A percentile compares a stretch with the other conserved stretches of the same genome.
Conservation (phyloP, 31 red algal genomes). For the Asparagopsis taxiformis region DNA sequence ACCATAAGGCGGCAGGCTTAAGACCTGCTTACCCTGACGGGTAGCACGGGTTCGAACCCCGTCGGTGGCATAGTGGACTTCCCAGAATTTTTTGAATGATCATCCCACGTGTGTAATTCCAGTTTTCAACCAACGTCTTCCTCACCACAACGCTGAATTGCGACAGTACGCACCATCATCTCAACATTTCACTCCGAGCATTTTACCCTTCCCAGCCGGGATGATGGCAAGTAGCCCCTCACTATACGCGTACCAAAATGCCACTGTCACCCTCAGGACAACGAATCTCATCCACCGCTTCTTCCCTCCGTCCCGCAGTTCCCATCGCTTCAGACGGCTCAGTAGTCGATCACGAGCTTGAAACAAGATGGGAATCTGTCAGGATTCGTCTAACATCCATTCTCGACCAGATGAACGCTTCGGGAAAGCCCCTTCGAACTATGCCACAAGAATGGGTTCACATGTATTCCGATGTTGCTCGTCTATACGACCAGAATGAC, state of each 20-base stretch:
- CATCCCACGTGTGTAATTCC: no score
- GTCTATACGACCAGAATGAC: constrained; percentile 41
- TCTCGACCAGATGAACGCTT: not conserved
- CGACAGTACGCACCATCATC: no score
- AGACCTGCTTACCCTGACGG: constrained; percentile 74
- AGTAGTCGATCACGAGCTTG: constrained; percentile 10
- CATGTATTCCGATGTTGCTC: constrained; percentile 39
- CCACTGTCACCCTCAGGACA: no score
- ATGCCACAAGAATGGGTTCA: constrained; percentile 26
- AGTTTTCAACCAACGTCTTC: no score
- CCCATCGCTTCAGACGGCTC: constrained; percentile 2
- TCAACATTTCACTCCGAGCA: no score
- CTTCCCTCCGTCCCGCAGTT: not conserved
- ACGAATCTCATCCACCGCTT: no score
- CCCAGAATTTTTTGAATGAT: constrained; percentile 3
- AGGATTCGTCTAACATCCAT: not conserved
- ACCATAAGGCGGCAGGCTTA: constrained; percentile 75
- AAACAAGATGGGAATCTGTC: constrained; percentile 8
- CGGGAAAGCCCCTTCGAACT: constrained; percentile 16
- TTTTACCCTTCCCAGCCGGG: no score
- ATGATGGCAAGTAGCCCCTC: no score
- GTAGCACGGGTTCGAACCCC: constrained; percentile 81
- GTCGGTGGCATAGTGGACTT: constrained; percentile 62
- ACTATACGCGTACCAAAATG: no score
- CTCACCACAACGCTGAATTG: no score